Evolutionary conservation across 805 yeast species (phyloP), one percentile per base, ranked within the genome.

Genomic region (Ogataea kodamae): DNA sequence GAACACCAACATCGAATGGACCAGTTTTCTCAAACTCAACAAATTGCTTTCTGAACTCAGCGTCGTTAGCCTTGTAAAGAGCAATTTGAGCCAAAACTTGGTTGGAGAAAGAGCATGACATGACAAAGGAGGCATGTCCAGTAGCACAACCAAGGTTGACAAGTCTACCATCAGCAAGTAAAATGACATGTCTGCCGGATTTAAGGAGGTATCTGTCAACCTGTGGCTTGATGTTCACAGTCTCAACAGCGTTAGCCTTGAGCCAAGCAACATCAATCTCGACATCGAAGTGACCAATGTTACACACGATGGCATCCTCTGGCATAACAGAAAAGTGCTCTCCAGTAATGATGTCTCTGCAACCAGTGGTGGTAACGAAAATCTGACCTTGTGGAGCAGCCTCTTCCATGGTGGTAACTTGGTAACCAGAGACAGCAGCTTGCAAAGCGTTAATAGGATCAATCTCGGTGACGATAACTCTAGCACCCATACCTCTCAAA

Each of bases 101-200:
- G 85, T 90, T 90, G 57, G 97, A 86, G 95, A 90, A 90, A 37
- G 97, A 92, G 74, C 97, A 92, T 46, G 97, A 88, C 98, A 90
- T 90, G 62, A 90, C 98, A 64, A 90, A 90, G 25, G 97, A 87
- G 33, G 97, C 84, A 78, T 90, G 98, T 65, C 98, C 98, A 59
- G 97, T 90, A 65, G 97, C 98, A 76, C 97, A 92, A 59, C 98
- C 98, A 65, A 90, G 78, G 88, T 90, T 90, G 65, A 90, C 97
- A 61, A 90, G 82, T 76, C 98, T 88, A 74, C 98, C 98, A 71
- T 89, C 96, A 52, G 98, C 98, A 59, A 90, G 83, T 64, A 90
- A 76, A 72, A 90, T 88, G 63, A 90, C 63, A 76, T 90, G 97
- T 64, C 83, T 85, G 62, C 97, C 97, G 60, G 74, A 74, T 62